phyloP scores from a whole-genome alignment of 2,329 filamentous ascomycete species.

The Phaeosphaeria sp. region DNA sequence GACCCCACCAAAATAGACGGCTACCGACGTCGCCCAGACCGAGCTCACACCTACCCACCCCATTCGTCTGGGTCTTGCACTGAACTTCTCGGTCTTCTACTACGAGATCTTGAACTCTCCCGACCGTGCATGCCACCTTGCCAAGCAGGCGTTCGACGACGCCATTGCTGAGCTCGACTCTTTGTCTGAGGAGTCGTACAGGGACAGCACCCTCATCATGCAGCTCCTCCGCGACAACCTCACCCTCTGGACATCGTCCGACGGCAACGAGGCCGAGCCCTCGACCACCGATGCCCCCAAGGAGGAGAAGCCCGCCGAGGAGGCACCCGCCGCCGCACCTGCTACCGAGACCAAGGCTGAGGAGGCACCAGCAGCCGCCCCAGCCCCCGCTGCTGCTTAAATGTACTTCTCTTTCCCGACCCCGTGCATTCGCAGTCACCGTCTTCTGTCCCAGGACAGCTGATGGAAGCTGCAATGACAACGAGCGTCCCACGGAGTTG shows the following conservation, averaged over 20 bases:
- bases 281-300: conserved; percentile 65
- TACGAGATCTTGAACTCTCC: conserved; percentile 99
- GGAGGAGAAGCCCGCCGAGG: conserved; percentile 65
- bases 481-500: conserved; percentile 49
- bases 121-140: conserved; percentile 95
- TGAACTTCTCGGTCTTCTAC: conserved; percentile 99
- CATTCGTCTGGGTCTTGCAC: conserved; percentile 94
- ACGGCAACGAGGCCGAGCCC: conserved; percentile 79
- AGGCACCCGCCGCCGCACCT: conserved; percentile 55
- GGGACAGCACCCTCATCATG: conserved; percentile 99
- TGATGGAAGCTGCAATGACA: conserved; percentile 42
- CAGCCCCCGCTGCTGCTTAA: conserved; percentile 43
- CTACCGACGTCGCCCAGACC: conserved; percentile 96
- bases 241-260: conserved; percentile 96
- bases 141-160: conserved; percentile 99
- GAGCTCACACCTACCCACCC: conserved; percentile 97
- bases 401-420: conserved; percentile 38
- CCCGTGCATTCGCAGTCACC: conserved; percentile 43
- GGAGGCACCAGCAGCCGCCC: conserved; percentile 38
- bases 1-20: conserved; percentile 67
- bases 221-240: conserved; percentile 98
- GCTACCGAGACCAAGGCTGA: conserved; percentile 37
- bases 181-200: conserved; percentile 96
- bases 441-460: conserved; percentile 42
- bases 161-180: conserved; percentile 99